These are phyloP conservation scores for Paecilomyces variotii DNA, from an alignment of 2,329 filamentous ascomycete species.

Conservation along the genomic window DNA sequence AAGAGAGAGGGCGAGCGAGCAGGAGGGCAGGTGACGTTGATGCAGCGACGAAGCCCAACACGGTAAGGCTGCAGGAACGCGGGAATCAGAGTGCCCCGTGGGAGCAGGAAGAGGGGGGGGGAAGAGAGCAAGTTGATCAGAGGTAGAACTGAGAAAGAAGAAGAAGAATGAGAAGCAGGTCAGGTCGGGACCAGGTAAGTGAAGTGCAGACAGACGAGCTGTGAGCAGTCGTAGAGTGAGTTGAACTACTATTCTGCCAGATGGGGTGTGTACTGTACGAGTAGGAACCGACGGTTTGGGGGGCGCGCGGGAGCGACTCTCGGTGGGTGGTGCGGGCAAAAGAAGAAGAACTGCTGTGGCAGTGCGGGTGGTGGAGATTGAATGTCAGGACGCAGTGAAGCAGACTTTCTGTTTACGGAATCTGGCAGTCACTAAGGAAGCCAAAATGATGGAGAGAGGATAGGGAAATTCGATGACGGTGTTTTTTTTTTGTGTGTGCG, in stretches of 20 bases:
- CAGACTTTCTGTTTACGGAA: constrained; percentile 18
- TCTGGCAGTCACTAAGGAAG: constrained; percentile 11
- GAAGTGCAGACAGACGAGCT: neutral
- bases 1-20: constrained; percentile 8
- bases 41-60: constrained; percentile 24
- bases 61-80: constrained; percentile 23
- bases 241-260: neutral
- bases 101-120: constrained; percentile 2
- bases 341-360: constrained; percentile 12
- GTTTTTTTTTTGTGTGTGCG: neutral
- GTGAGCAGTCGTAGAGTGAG: neutral
- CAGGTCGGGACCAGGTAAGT: neutral
- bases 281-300: constrained; percentile 4
- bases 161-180: neutral
- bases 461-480: neutral
- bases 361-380: constrained; percentile 15
- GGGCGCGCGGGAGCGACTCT: constrained; percentile 1
- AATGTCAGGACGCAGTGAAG: constrained; percentile 11
- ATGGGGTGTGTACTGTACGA: constrained; percentile 1
- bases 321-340: neutral
- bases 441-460: neutral
- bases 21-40: constrained; percentile 24
- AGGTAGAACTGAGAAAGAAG: constrained; percentile 5
- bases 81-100: constrained; percentile 15
- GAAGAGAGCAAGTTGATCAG: constrained; percentile 10